Conservation (phyloP, 495 filamentous ascomycete genomes). For the Umbilicaria muhlenbergii region DNA sequence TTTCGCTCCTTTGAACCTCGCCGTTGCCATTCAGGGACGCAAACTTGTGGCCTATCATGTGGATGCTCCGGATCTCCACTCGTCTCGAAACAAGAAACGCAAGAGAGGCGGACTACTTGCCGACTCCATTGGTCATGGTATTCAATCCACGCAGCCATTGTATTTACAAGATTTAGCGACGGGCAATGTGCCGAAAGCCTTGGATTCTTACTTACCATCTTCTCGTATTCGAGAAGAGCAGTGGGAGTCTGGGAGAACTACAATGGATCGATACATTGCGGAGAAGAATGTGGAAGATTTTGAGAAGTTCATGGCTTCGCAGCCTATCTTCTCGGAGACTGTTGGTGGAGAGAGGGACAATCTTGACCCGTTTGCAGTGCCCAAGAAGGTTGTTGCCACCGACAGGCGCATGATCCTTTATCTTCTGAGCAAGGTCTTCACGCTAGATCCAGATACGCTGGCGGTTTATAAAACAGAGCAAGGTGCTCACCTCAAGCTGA, state of each 20-base stretch:
- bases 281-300: constrained; percentile 31
- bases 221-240: neutral
- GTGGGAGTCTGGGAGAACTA: constrained; percentile 4
- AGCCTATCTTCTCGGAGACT: constrained; percentile 9
- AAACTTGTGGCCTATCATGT: constrained; percentile 37
- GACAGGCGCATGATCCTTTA: constrained; percentile 30
- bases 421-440: constrained; percentile 39
- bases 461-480: constrained; percentile 4
- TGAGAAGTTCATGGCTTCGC: constrained; percentile 33
- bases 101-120: constrained; percentile 52
- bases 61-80: constrained; percentile 4
- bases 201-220: neutral
- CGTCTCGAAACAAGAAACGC: constrained; percentile 32
- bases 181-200: neutral
- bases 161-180: no score
- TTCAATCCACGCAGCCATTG: constrained; percentile 11
- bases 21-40: constrained; percentile 30
- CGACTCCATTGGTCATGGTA: constrained; percentile 50
- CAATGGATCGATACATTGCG: constrained; percentile 29
- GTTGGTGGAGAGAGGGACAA: constrained; percentile 8
- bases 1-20: constrained; percentile 31
- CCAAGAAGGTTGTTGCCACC: no score
- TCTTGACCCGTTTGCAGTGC: neutral
- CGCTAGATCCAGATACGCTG: constrained; percentile 14
- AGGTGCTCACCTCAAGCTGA: neutral